Evolutionary conservation across 1,139 yeast genomes (phyloP), one percentile per base, ranked within the genome.

Genomic region (Spathaspora sp.): DNA sequence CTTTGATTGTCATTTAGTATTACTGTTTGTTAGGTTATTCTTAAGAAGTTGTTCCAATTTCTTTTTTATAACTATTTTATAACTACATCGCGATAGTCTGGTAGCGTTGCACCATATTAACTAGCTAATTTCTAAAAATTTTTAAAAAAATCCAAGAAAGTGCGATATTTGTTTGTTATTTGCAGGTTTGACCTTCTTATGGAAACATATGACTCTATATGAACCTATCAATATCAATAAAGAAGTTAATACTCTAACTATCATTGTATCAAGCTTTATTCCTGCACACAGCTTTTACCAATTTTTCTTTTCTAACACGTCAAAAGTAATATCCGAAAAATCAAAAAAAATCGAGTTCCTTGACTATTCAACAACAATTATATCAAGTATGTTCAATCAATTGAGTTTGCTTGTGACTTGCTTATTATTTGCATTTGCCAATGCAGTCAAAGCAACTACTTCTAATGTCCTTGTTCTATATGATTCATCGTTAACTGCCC

Each of bases 381-480:
- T 23, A 39, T 24, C 44, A 13, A 36, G 16, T 5, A 44, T 48
- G 51, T 38, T 47, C 31, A 42, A 44, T 25, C 46, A 41, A 48
- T 48, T 47, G 40, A 40, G 40, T 25, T 24, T 45, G 33, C 29
- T 51, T 13, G 43, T 52, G 38, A 45, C 46, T 26, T 45, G 47
- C 33, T 47, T 49, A 9, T 51, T 47, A n/a, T 44, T 47, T 34
- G 43, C 52, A 27, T 17, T 48, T 45, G 51, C 43, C 20, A 34
- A 44, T 41, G 51, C 47, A 8, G 24, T 41, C 10, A 26, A 29
- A 27, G 25, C 55, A 27, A 55, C 51, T 6, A 34, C 46, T 13
- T 51, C 53, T 24, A 55, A 58, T 38, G 63, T 65, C 1, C 63
- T 71, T 59, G 62, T 71, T 8, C 58, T 70, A 27, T 68, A 63